Base-by-base conservation (phyloP, 2,329 filamentous ascomycete genomes). In the Alternaria brassicicola region DNA sequence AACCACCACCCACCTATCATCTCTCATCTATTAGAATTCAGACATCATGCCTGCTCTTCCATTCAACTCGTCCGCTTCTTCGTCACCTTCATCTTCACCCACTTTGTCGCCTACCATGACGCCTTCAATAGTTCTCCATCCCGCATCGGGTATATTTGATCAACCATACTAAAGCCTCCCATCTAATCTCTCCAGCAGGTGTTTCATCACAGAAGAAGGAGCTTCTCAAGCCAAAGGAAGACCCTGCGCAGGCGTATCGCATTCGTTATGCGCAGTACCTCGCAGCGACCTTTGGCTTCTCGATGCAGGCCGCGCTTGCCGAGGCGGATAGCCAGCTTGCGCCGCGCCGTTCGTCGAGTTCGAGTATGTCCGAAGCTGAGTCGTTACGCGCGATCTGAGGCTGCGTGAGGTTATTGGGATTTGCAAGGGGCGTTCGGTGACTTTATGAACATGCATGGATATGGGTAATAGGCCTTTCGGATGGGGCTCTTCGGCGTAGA, bases 131-230 rank as follows among this genome's bases (percentile, higher is more conserved):
- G 72, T 77, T 70, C 74, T 77, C 58, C 67, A 71, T 74, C 71
- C 74, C 69, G 65, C 71, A 70, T 71, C 73, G 74, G 75, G 75
- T 77, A 76, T 76, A 75, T 71, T 70, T 70, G 71, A 76, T 73
- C 74, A 67, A 71, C 69, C 70, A 72, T 63, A 71, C 65, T 64
- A 65, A 71, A 66, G 65, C 72, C 71, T 68, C 69, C 60, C 64
- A 47, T 76, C 74, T 75, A 75, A 77, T 71, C 69, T 66, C 35
- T 64, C 55, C 59, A 63, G 53, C 68, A 76, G 73, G 72, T 66
- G 59, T 63, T 52, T 65, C 71, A 55, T 64, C 70, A 69, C 72
- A 55, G 17, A 55, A 69, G 67, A 66, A 65, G 61, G 65, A 74
- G 64, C 64, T 77, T 56, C 73, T 68, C 65, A 74, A 74, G 60